A percentile compares a stretch with the other conserved stretches of the same genome.
Conservation (phyloP, 192 early-diverging fungal genomes). For the Diversispora eburnea region DNA sequence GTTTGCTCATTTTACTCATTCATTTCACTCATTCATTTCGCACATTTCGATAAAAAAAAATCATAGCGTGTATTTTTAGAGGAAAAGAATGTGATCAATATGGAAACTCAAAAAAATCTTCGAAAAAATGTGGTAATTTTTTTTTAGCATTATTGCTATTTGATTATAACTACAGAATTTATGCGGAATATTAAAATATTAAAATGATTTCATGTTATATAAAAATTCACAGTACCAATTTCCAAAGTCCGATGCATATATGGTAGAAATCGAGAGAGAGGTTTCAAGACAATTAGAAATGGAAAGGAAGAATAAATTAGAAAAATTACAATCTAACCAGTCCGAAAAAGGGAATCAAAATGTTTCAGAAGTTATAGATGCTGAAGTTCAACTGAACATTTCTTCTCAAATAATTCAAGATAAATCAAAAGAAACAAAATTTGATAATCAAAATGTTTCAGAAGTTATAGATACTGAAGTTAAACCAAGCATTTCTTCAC, state of each 20-base stretch:
- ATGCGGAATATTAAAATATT: no score
- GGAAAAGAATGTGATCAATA: constrained; percentile 27
- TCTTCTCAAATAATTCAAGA: not conserved
- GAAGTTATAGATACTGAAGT: not conserved
- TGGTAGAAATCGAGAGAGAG: constrained; percentile 33
- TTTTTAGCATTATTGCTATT: no score
- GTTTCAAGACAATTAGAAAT: constrained; percentile 29
- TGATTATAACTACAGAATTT: no score
- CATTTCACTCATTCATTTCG: not conserved
- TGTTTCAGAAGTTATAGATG: not conserved
- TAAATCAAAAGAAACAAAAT: not conserved
- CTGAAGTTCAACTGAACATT: not conserved
- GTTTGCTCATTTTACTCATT: constrained; percentile 9
- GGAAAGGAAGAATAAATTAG: not conserved
- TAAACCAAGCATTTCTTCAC: not conserved
- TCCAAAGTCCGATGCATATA: constrained; percentile 38
- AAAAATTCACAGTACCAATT: constrained; percentile 39
- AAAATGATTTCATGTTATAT: not conserved
- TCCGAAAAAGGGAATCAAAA: not conserved
- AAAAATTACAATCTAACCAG: constrained; percentile 17
- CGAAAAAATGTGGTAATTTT: constrained; percentile 10
- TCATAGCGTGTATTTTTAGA: constrained; percentile 20
- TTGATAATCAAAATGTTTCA: not conserved
- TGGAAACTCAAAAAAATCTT: constrained; percentile 26
- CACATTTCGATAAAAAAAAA: not conserved